Evolutionary conservation across 2,329 filamentous ascomycete genomes (phyloP).

Genomic region (Cordyceps cateniannulata): DNA sequence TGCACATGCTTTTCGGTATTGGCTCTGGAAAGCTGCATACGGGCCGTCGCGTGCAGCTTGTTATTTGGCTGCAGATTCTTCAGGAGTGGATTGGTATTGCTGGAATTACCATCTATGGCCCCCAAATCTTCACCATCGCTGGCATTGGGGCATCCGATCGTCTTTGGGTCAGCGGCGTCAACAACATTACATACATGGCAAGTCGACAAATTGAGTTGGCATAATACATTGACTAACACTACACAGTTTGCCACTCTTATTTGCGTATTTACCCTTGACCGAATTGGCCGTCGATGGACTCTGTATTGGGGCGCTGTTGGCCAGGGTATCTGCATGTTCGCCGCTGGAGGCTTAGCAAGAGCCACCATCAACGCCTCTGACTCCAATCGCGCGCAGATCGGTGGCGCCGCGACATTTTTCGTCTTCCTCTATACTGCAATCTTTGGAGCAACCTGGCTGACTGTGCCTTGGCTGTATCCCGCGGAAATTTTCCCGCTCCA

Average conservation of each 20-base stretch:
- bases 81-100: constrained; percentile 67
- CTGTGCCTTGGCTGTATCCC: constrained; percentile 56
- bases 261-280: constrained; percentile 63
- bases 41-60: constrained; percentile 60
- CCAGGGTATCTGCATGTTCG: constrained; percentile 61
- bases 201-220: background rate
- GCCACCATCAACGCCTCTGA: constrained; percentile 38
- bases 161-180: constrained; percentile 56
- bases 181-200: constrained; percentile 44
- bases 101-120: constrained; percentile 56
- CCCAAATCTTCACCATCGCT: constrained; percentile 58
- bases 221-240: background rate
- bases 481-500: constrained; percentile 69
- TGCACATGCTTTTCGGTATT: constrained; percentile 60
- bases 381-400: constrained; percentile 42
- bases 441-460: constrained; percentile 41
- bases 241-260: constrained; percentile 53
- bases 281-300: constrained; percentile 62
- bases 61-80: constrained; percentile 66
- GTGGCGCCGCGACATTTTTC: constrained; percentile 61
- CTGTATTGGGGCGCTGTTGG: constrained; percentile 61
- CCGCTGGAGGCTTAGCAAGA: constrained; percentile 56
- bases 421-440: constrained; percentile 51
- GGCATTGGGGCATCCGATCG: constrained; percentile 55
- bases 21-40: constrained; percentile 61